Percentiles rank a stretch among this genome's conserved stretches.
Evolutionary conservation across 2,329 filamentous ascomycete species (phyloP).

Genomic region (Fusarium sp.): DNA sequence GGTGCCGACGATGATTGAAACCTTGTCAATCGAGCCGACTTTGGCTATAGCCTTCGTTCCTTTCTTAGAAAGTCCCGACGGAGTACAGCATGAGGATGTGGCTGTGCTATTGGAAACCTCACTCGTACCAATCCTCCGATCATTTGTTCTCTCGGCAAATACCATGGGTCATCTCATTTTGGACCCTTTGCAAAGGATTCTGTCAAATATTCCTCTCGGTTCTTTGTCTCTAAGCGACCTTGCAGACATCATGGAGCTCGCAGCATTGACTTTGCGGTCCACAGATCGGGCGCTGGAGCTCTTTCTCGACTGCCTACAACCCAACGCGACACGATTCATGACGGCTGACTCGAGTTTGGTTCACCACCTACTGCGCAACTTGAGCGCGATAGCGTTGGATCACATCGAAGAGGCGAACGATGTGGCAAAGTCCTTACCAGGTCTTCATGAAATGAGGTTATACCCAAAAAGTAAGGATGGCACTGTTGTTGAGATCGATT

Average conservation of each 20-base stretch:
- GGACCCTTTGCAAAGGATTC: constrained; percentile 10
- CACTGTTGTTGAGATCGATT: constrained; percentile 2
- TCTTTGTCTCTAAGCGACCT: background rate
- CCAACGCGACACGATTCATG: constrained; percentile 45
- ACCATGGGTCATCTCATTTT: constrained; percentile 13
- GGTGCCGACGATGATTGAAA: background rate
- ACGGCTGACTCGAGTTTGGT: constrained; percentile 33
- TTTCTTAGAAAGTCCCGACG: background rate
- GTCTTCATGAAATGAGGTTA: background rate
- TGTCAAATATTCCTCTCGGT: constrained; percentile 5
- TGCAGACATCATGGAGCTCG: constrained; percentile 17
- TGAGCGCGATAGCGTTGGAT: constrained; percentile 53
- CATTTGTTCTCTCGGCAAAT: constrained; percentile 7
- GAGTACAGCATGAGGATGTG: accelerated
- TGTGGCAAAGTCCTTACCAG: background rate
- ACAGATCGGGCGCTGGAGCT: constrained; percentile 26
- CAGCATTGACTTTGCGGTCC: constrained; percentile 18
- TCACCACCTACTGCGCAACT: constrained; percentile 47
- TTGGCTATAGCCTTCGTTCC: background rate
- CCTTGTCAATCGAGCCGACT: background rate
- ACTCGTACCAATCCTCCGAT: background rate
- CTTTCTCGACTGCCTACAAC: constrained; percentile 46
- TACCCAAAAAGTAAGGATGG: background rate
- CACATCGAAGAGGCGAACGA: constrained; percentile 51
- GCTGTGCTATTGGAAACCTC: background rate